Evolutionary conservation across 1,284 basidiomycete species (phyloP).

Genomic region (Rugiboletus extremiorientalis): DNA sequence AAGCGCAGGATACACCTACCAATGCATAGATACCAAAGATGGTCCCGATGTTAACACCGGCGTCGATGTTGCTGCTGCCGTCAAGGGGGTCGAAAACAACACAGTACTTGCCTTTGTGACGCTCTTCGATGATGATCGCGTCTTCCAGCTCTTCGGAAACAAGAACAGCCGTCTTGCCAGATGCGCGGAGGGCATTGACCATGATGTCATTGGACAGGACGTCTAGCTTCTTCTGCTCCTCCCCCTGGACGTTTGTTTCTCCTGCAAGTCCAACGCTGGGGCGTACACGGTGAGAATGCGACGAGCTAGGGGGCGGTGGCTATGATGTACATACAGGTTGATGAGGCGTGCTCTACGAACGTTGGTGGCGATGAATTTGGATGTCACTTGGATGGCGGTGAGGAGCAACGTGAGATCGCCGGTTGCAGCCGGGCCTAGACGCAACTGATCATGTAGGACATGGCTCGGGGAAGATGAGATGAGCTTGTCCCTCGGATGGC

Average conservation of each 20-base stretch:
- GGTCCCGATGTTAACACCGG: conserved; percentile 99
- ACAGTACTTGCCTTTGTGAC: conserved; percentile 83
- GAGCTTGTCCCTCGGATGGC: background rate
- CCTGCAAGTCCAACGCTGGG: conserved; percentile 91
- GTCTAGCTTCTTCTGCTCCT: conserved; percentile 99
- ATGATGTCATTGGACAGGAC: conserved; percentile 99
- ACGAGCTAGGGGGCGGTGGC: background rate
- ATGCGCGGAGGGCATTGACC: conserved; percentile 93
- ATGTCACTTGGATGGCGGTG: conserved; percentile 94
- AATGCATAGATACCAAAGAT: conserved; percentile 98
- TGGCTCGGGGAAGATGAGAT: conserved; percentile 50
- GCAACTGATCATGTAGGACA: conserved; percentile 82
- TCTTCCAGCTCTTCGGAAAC: conserved; percentile 97
- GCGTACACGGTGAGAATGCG: conserved; percentile 6
- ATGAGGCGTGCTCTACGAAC: conserved; percentile 96
- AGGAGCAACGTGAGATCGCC: conserved; percentile 95
- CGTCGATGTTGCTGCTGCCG: conserved; percentile 98
- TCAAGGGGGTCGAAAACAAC: conserved; percentile 99
- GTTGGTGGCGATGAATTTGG: conserved; percentile 97
- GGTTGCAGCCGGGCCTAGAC: conserved; percentile 76
- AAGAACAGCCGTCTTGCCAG: conserved; percentile 94
- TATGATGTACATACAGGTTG: conserved; percentile 74
- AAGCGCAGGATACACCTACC: conserved; percentile 45
- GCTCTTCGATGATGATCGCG: conserved; percentile 85
- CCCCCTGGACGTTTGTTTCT: conserved; percentile 95